Evolutionary conservation across 352 stramenopile species (phyloP).

Genomic region (Chrysophaeum taylorii): DNA sequence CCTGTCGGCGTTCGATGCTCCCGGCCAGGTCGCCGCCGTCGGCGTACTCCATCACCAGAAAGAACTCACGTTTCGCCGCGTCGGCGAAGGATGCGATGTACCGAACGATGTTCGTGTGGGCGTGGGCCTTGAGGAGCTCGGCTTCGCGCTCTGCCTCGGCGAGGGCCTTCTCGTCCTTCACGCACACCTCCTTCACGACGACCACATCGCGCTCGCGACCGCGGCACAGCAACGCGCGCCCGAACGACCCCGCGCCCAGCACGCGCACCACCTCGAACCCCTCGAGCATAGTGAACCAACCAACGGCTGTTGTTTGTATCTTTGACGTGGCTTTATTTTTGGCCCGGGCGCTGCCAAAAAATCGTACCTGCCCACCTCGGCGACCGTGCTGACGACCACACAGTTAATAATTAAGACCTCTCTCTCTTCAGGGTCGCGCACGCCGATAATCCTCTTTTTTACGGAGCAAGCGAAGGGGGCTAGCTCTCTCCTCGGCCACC

Average conservation of each 20-base stretch:
- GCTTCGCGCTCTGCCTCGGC: background rate
- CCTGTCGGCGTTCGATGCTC: slow-evolving; percentile 21
- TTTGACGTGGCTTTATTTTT: too few relatives aligned
- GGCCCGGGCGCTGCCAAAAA: too few relatives aligned
- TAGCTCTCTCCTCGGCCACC: too few relatives aligned
- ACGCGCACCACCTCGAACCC: background rate
- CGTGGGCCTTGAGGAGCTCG: background rate
- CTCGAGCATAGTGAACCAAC: too few relatives aligned
- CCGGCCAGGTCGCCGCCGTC: slow-evolving; percentile 39
- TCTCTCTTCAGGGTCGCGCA: too few relatives aligned
- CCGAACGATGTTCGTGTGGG: slow-evolving; percentile 39
- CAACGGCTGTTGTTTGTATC: too few relatives aligned
- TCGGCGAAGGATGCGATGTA: slow-evolving; percentile 39
- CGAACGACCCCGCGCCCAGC: slow-evolving; percentile 1
- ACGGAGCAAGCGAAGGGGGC: too few relatives aligned
- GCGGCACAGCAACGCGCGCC: background rate
- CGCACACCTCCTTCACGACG: slow-evolving; percentile 6
- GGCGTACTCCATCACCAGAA: slow-evolving; percentile 51
- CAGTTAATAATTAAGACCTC: too few relatives aligned
- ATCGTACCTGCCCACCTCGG: too few relatives aligned
- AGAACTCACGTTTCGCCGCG: slow-evolving; percentile 17
- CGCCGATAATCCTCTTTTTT: too few relatives aligned
- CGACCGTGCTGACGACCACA: too few relatives aligned
- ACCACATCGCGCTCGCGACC: background rate
- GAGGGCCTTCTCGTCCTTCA: background rate